Evolutionary conservation across 1,284 basidiomycete genomes (phyloP).

Genomic region (Rhodotorula sp.): DNA sequence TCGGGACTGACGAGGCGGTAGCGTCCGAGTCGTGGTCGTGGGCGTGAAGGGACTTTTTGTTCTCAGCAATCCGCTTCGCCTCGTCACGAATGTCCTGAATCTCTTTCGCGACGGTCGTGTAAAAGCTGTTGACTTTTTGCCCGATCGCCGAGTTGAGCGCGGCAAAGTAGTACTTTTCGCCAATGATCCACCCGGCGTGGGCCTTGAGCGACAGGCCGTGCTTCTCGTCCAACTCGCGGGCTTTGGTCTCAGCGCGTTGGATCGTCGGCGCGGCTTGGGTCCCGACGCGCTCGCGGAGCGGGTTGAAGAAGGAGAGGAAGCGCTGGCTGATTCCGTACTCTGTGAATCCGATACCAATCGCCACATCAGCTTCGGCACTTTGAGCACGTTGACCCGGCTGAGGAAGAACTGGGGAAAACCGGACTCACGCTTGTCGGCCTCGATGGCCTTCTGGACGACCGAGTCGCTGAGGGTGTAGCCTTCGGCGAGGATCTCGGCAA

Average conservation of each 20-base stretch:
- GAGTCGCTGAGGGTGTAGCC: constrained; percentile 78
- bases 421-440: constrained; percentile 67
- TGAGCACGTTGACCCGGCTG: too few relatives aligned
- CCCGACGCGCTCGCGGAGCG: constrained; percentile 65
- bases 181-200: constrained; percentile 53
- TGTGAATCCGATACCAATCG: constrained; percentile 44
- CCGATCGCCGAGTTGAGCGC: constrained; percentile 72
- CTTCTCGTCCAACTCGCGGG: constrained; percentile 73
- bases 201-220: constrained; percentile 70
- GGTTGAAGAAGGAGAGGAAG: constrained; percentile 74
- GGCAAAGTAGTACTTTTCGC: constrained; percentile 65
- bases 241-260: constrained; percentile 62
- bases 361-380: too few relatives aligned
- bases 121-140: constrained; percentile 70
- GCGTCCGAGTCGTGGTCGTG: too few relatives aligned
- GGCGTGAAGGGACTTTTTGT: constrained; percentile 3
- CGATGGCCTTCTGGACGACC: constrained; percentile 79
- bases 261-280: constrained; percentile 61
- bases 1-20: not conserved
- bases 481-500: constrained; percentile 82
- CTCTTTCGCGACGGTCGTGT: constrained; percentile 76
- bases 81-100: constrained; percentile 83
- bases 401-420: not conserved
- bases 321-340: constrained; percentile 79
- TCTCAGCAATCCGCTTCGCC: constrained; percentile 60